Evolutionary conservation across 345 rosid genomes (phyloP), one percentile per base, ranked within the genome.

Genomic region (Lumnitzera littorea): DNA sequence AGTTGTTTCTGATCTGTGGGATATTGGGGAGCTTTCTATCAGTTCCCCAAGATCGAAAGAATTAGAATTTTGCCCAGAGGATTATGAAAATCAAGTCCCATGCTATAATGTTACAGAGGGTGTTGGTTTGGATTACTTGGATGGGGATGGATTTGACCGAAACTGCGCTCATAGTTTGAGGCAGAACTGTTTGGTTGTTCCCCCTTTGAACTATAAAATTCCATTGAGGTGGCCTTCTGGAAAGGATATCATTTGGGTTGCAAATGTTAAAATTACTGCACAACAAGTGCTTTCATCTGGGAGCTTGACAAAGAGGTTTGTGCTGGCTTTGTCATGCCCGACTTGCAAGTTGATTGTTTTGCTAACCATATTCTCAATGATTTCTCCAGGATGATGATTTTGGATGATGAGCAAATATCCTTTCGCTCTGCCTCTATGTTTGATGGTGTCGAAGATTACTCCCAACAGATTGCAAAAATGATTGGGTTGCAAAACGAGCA

Each of bases 191-290:
- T 69, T 88, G 51, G 83, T 74, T 5, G 80, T 85, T 61, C 89
- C 99, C 31, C 97, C 97, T 0, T 66, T 67, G 31, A 82, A 83
- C 12, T 95, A 95, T 73, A 80, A 74, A 70, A 75, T 95, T 60
- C 99, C 99, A 69, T 90, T 91, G 74, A 80, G 94, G 69, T 95
- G 97, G 99, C 97, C 97, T 12, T 86, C 89, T 4, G 99, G 99
- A 62, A 86, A 82, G 72, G 99, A 95, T 76, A 71, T 95, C 36
- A 91, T 88, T 31, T 95, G 99, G 99, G 80, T 73, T 70, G 62
- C 83, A 14, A 95, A 95, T 75, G 99, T 86, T 56, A 85, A 83
- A 68, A 86, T 95, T 67, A 88, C 88, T 50, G 96, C 96, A 59
- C 80, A 95, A 57, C 94, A 95, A 76, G 94, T 95, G 4, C 82